These are phyloP conservation scores for Tetrahymena borealis DNA, from an alignment of 73 alveolate genomes.

Conservation along the genomic window DNA sequence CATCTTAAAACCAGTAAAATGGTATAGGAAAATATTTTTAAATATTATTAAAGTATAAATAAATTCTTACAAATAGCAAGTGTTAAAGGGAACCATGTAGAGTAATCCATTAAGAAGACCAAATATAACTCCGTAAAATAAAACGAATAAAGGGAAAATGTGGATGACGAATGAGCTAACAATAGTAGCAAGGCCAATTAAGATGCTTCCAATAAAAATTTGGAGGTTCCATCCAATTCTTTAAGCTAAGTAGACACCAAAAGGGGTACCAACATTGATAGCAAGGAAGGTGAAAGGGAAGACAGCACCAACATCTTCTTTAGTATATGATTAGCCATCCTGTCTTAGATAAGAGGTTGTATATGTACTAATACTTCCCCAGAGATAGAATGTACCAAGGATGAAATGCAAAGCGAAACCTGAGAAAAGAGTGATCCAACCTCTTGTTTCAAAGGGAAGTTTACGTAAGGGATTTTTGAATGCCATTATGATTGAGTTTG, in stretches of 20 bases:
- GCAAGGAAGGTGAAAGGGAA: conserved; percentile 1
- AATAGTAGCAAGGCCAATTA: neutral
- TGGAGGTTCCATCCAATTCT: neutral
- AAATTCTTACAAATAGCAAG: neutral
- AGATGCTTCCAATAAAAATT: neutral
- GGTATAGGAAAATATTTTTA: too few species aligned
- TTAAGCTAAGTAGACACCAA: neutral
- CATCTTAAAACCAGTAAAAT: too few species aligned
- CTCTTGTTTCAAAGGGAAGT: neutral
- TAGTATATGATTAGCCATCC: neutral
- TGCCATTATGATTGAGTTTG: neutral
- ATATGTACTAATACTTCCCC: conserved; percentile 58
- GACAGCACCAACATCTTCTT: neutral
- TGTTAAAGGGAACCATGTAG: neutral
- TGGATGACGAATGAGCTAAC: neutral
- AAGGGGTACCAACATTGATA: neutral
- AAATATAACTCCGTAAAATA: neutral
- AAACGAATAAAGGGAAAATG: neutral
- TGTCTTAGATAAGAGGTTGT: neutral
- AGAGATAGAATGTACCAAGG: conserved; percentile 45
- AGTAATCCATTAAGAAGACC: neutral
- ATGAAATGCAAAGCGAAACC: neutral
- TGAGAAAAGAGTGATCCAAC: neutral
- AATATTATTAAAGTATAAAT: neutral
- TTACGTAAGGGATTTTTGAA: neutral